A percentile compares a stretch with the other conserved stretches of the same genome.
Evolutionary conservation across 2,329 filamentous ascomycete species (phyloP).

Genomic region (Nemania sp.): DNA sequence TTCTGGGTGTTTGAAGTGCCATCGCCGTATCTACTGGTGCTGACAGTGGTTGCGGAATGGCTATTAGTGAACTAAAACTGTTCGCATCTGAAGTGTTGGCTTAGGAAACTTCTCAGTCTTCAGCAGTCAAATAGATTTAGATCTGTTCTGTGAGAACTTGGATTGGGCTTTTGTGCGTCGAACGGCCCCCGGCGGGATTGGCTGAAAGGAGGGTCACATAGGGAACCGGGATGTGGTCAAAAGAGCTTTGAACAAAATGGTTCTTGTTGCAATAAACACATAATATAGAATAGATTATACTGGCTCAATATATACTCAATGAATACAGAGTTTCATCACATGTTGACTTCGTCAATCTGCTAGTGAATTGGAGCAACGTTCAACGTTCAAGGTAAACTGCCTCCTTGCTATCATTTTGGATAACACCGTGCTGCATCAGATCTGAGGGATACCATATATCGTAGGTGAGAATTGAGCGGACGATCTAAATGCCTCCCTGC

Average conservation of each 20-base stretch:
- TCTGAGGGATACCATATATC: background rate
- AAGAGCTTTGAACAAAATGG: background rate
- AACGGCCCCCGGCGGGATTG: too few relatives aligned
- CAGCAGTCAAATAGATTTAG: too few relatives aligned
- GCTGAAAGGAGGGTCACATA: too few relatives aligned
- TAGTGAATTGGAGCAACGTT: background rate
- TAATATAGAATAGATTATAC: background rate
- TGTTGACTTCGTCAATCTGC: background rate
- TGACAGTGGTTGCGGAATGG: background rate
- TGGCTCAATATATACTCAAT: background rate
- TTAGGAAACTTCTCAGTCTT: too few relatives aligned
- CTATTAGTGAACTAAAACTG: background rate
- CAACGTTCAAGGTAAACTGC: background rate
- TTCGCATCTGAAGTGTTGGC: too few relatives aligned
- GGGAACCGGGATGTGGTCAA: too few relatives aligned
- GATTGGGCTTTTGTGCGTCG: too few relatives aligned
- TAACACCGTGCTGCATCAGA: background rate
- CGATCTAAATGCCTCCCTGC: background rate
- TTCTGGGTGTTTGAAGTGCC: background rate
- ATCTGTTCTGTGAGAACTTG: too few relatives aligned
- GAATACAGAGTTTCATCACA: background rate
- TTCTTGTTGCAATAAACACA: background rate
- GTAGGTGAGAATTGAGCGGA: background rate
- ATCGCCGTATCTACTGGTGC: background rate
- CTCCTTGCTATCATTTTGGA: background rate